Conservation (phyloP, 139 green algal genomes). For the Micractinium conductrix region DNA sequence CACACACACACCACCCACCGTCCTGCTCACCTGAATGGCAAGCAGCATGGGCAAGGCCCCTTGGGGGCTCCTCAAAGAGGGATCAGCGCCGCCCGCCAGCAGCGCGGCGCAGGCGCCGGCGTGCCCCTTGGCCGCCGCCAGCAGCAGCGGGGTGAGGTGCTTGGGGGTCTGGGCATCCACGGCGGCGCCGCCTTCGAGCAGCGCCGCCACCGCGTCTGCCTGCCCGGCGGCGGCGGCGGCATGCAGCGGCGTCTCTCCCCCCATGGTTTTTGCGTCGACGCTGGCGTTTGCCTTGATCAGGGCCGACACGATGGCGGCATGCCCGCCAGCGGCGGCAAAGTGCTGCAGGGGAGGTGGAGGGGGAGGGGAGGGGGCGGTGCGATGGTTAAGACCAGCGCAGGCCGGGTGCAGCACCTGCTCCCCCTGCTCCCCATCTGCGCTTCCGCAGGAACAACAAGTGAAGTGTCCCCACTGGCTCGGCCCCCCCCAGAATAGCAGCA, state of each 20-base stretch:
- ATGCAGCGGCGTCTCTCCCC: slow-evolving; percentile 15
- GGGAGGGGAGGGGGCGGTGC: not conserved
- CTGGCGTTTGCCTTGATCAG: not conserved
- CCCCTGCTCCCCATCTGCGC: too few species aligned
- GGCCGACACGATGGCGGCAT: not conserved
- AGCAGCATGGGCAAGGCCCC: not conserved
- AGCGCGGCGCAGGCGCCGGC: not conserved
- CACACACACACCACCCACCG: not conserved
- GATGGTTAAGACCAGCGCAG: too few species aligned
- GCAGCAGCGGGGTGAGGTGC: slow-evolving; percentile 11
- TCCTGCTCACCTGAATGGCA: not conserved
- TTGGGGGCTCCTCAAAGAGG: not conserved
- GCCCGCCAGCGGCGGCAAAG: not conserved
- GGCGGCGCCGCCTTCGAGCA: not conserved
- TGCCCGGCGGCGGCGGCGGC: not conserved
- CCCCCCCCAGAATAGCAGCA: too few species aligned
- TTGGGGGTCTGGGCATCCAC: slow-evolving; percentile 6
- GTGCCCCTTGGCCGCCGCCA: slow-evolving; percentile 6
- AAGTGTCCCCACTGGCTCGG: too few species aligned
- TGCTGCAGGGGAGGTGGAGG: not conserved
- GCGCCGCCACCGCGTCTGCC: not conserved
- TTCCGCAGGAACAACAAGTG: too few species aligned
- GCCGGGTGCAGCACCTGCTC: too few species aligned
- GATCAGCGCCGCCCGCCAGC: slow-evolving; percentile 5
- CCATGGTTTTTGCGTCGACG: slow-evolving; percentile 8